Percentiles rank a stretch among this genome's conserved stretches.
Evolutionary conservation across 208 protist species (phyloP).

Genomic region (Leishmania amazonensis): DNA sequence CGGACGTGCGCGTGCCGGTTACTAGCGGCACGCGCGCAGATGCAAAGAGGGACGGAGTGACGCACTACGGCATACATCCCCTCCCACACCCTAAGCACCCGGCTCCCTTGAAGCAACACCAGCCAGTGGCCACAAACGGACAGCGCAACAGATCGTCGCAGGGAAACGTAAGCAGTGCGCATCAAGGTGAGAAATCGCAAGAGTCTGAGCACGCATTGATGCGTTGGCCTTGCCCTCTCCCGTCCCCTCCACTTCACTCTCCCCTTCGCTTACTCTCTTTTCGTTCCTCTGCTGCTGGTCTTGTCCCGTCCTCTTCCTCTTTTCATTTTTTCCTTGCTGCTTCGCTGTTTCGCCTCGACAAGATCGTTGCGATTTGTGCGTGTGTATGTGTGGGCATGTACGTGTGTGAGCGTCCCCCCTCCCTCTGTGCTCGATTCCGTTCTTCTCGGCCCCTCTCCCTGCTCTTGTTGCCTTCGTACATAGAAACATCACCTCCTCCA

Average conservation of each 20-base stretch:
- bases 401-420: neutral
- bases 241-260: neutral
- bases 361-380: neutral
- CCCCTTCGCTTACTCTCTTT: neutral
- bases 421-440: neutral
- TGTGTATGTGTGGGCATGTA: constrained; percentile 1
- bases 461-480: neutral
- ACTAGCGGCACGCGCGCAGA: neutral
- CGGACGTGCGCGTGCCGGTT: too few relatives aligned
- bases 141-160: neutral
- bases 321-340: neutral
- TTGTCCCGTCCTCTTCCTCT: neutral
- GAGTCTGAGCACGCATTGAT: neutral
- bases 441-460: neutral
- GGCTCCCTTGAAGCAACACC: neutral
- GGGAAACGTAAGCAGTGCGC: neutral
- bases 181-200: neutral
- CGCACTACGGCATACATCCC: neutral
- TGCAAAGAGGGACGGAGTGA: neutral
- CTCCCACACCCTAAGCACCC: neutral
- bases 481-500: neutral
- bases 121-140: neutral
- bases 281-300: neutral
- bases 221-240: neutral
- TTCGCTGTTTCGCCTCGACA: neutral